These are phyloP conservation scores for Dactylella cylindrospora DNA, from an alignment of 2,329 filamentous ascomycete genomes.

Conservation along the genomic window DNA sequence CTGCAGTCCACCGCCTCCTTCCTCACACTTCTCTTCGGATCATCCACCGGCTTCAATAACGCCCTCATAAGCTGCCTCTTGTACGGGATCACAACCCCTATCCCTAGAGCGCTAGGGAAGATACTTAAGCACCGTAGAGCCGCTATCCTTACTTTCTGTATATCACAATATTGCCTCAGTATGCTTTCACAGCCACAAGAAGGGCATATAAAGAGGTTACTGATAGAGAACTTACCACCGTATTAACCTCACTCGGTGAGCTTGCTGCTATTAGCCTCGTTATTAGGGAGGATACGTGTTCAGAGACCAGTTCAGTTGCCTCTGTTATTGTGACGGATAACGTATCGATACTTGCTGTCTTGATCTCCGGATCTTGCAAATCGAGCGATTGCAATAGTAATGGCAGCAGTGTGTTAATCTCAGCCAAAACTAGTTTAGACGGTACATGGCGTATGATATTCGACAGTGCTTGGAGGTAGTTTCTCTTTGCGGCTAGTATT, in stretches of 20 bases:
- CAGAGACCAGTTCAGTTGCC: slow-evolving; percentile 56
- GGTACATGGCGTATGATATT: slow-evolving; percentile 64
- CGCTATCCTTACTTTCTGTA: slow-evolving; percentile 54
- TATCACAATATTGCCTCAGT: slow-evolving; percentile 19
- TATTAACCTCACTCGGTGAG: slow-evolving; percentile 29
- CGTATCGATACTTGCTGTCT: slow-evolving; percentile 63
- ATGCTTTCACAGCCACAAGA: neutral
- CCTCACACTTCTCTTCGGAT: slow-evolving; percentile 64
- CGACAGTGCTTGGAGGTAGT: slow-evolving; percentile 65
- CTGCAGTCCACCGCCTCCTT: slow-evolving; percentile 54
- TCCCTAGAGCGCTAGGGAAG: slow-evolving; percentile 56
- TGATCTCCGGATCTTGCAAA: slow-evolving; percentile 56
- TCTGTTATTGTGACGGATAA: slow-evolving; percentile 62
- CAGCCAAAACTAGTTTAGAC: slow-evolving; percentile 62
- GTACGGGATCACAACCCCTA: slow-evolving; percentile 60
- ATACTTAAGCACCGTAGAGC: slow-evolving; percentile 57
- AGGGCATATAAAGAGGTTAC: neutral
- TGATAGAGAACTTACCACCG: slow-evolving; percentile 23
- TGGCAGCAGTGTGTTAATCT: slow-evolving; percentile 61
- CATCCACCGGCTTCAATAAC: slow-evolving; percentile 61
- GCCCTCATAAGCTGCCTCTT: slow-evolving; percentile 61
- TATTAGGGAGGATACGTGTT: slow-evolving; percentile 47
- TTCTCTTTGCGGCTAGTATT: slow-evolving; percentile 56
- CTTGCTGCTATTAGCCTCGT: slow-evolving; percentile 46
- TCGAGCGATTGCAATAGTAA: slow-evolving; percentile 66